Evolutionary conservation across 331 rosid species (phyloP).

Genomic region (Arachis monticola): DNA sequence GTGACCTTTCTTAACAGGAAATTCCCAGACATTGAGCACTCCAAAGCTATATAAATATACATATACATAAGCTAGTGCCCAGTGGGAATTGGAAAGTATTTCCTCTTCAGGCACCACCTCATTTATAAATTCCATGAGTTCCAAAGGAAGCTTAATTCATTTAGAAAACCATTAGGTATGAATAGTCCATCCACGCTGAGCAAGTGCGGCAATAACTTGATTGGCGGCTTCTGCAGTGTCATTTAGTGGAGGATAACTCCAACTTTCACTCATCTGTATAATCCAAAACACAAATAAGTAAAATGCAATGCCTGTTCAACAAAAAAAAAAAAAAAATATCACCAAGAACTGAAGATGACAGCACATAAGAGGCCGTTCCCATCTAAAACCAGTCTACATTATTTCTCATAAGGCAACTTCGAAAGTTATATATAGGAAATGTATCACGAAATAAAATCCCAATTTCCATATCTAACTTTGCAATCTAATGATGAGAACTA

Average conservation of each 20-base stretch:
- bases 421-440: constrained; percentile 10
- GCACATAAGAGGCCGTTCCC: constrained; percentile 4
- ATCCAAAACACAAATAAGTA: constrained; percentile 9
- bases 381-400: constrained; percentile 6
- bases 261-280: constrained; percentile 64
- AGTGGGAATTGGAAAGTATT: constrained; percentile 17
- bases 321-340: not conserved
- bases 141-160: constrained; percentile 7
- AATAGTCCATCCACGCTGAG: constrained; percentile 83
- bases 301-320: not conserved
- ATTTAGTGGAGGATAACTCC: constrained; percentile 87
- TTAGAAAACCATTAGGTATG: constrained; percentile 27
- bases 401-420: constrained; percentile 5
- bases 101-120: constrained; percentile 13
- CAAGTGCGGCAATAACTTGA: constrained; percentile 61
- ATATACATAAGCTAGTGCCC: not conserved
- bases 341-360: constrained; percentile 15
- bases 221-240: constrained; percentile 85
- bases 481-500: constrained; percentile 12
- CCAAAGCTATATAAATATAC: not conserved
- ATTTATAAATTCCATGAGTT: constrained; percentile 8
- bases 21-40: constrained; percentile 22
- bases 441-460: constrained; percentile 24
- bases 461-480: constrained; percentile 1
- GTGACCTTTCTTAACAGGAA: constrained; percentile 22